These are phyloP conservation scores for Scedosporium aurantiacum DNA, from an alignment of 2,329 filamentous ascomycete genomes.

Conservation along the genomic window DNA sequence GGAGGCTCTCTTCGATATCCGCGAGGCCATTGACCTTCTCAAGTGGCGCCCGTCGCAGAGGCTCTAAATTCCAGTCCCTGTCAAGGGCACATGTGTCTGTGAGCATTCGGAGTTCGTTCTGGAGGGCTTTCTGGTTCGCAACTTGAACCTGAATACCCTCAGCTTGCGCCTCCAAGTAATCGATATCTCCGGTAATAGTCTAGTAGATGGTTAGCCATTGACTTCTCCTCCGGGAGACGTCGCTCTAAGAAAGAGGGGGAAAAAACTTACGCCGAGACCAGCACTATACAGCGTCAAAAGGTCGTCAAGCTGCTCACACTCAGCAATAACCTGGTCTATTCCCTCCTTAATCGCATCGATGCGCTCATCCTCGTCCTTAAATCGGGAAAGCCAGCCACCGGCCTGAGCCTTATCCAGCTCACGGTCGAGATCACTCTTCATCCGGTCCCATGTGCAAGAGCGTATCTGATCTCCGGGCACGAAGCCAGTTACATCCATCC, in stretches of 20 bases:
- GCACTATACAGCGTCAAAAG: constrained; percentile 89
- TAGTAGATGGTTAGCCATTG: constrained; percentile 21
- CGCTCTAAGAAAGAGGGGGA: not conserved
- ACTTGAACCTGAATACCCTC: constrained; percentile 96
- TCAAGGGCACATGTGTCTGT: constrained; percentile 87
- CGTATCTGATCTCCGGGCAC: constrained; percentile 64
- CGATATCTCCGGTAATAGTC: constrained; percentile 91
- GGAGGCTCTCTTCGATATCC: constrained; percentile 65
- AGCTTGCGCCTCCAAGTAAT: constrained; percentile 93
- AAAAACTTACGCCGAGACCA: constrained; percentile 65
- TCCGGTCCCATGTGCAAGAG: constrained; percentile 62
- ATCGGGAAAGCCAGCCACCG: constrained; percentile 79
- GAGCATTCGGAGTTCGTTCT: constrained; percentile 79
- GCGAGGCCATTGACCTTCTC: constrained; percentile 60
- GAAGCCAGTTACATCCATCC: constrained; percentile 84
- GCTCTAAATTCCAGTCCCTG: constrained; percentile 52
- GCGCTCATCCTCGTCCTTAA: constrained; percentile 78
- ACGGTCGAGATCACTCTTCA: constrained; percentile 73
- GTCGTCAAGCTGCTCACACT: constrained; percentile 94
- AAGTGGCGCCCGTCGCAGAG: constrained; percentile 62
- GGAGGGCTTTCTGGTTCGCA: constrained; percentile 88
- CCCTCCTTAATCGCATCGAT: constrained; percentile 77
- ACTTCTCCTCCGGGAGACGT: not conserved
- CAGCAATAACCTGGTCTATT: constrained; percentile 80
- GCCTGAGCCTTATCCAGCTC: constrained; percentile 87